A percentile compares a stretch with the other conserved stretches of the same genome.
These are phyloP conservation scores for Periconia sp. DNA, from an alignment of 2,329 filamentous ascomycete genomes.

Conservation along the genomic window DNA sequence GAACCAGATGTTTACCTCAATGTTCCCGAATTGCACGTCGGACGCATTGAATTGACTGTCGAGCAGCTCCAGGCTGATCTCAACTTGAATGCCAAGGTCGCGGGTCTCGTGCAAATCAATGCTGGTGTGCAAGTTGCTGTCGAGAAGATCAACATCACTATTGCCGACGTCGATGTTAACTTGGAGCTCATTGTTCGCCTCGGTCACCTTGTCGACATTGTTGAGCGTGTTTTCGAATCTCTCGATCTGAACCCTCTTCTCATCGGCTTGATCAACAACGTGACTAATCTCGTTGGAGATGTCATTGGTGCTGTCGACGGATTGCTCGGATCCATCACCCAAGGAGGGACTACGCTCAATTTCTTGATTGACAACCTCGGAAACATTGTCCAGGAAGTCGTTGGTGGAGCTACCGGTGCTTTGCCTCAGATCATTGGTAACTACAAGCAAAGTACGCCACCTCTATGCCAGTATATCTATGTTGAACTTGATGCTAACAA, in stretches of 20 bases:
- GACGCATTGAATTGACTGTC: constrained; percentile 61
- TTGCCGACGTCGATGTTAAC: constrained; percentile 60
- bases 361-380: constrained; percentile 64
- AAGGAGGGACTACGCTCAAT: constrained; percentile 56
- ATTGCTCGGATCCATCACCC: constrained; percentile 60
- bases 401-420: constrained; percentile 47
- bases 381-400: constrained; percentile 64
- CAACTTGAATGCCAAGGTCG: constrained; percentile 63
- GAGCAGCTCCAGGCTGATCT: constrained; percentile 61
- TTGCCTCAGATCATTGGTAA: constrained; percentile 60
- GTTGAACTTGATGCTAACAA: neutral
- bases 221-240: constrained; percentile 61
- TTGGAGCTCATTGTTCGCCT: constrained; percentile 62
- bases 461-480: neutral
- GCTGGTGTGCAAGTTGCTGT: constrained; percentile 52
- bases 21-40: constrained; percentile 61
- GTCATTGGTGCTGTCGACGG: constrained; percentile 62
- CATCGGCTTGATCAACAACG: constrained; percentile 58
- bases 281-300: constrained; percentile 54
- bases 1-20: constrained; percentile 60
- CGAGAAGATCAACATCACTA: constrained; percentile 61
- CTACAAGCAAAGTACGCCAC: constrained; percentile 44
- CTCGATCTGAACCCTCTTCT: constrained; percentile 64
- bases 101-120: constrained; percentile 57
- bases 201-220: constrained; percentile 62